Percentiles rank a stretch among this genome's conserved stretches.
phyloP scores from a whole-genome alignment of 164 flowering plant genomes.

The Vitis rotundifolia region DNA sequence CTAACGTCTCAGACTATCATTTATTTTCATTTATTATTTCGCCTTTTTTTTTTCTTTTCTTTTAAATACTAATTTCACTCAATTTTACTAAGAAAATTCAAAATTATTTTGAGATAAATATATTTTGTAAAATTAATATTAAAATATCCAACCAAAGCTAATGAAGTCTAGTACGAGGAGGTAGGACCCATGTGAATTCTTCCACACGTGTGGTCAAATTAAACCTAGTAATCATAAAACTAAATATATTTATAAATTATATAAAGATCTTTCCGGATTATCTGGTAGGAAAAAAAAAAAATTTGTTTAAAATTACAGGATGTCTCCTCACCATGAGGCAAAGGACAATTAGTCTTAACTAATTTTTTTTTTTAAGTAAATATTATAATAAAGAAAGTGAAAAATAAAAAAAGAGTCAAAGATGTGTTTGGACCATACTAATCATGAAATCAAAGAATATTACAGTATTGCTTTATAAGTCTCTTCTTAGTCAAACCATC shows the following conservation, averaged over 20 bases:
- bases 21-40: too few species aligned
- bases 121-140: too few species aligned
- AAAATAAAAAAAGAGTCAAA: conserved; percentile 15
- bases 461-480: neutral
- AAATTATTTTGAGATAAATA: too few species aligned
- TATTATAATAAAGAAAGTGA: neutral
- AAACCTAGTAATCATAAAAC: conserved; percentile 2
- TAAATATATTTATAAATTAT: neutral
- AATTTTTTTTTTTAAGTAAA: too few species aligned
- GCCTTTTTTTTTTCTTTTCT: neutral
- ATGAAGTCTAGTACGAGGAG: too few species aligned
- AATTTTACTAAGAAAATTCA: too few species aligned
- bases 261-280: conserved; percentile 5
- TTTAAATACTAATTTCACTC: neutral
- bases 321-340: conserved; percentile 19
- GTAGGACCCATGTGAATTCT: neutral
- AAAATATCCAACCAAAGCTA: too few species aligned
- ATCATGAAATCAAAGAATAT: conserved; percentile 3
- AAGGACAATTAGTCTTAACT: neutral
- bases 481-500: neutral
- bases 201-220: conserved; percentile 21
- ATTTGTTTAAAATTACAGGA: conserved; percentile 13
- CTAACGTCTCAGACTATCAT: neutral
- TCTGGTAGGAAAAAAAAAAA: neutral
- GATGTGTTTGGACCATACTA: conserved; percentile 7